These are phyloP conservation scores for Aaosphaeria pasadenensis DNA, from an alignment of 2,329 filamentous ascomycete species.

Conservation along the genomic window DNA sequence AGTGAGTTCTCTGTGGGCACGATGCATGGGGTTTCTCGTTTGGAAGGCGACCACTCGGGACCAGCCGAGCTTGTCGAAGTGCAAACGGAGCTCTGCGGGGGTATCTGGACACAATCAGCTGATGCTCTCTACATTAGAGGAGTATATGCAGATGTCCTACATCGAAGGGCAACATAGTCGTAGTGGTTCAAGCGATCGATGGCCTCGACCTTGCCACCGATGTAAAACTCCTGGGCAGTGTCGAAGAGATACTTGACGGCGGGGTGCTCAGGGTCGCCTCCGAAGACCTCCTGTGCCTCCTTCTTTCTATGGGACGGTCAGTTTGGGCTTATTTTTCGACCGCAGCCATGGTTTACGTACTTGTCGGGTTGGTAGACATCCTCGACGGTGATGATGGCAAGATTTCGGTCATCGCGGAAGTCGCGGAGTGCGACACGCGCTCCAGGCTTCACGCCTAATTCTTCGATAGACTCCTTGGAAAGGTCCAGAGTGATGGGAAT, in stretches of 20 bases:
- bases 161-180: slow-evolving; percentile 95
- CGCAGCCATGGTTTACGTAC: slow-evolving; percentile 52
- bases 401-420: slow-evolving; percentile 91
- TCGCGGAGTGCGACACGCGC: slow-evolving; percentile 85
- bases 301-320: slow-evolving; percentile 58
- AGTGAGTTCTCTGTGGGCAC: slow-evolving; percentile 95
- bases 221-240: slow-evolving; percentile 80
- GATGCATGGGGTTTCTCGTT: slow-evolving; percentile 98
- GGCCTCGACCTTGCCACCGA: slow-evolving; percentile 94
- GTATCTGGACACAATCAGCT: slow-evolving; percentile 58
- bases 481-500: slow-evolving; percentile 97
- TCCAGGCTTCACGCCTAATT: slow-evolving; percentile 73
- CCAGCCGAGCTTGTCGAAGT: slow-evolving; percentile 99
- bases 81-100: slow-evolving; percentile 86
- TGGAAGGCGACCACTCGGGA: slow-evolving; percentile 97
- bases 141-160: slow-evolving; percentile 49
- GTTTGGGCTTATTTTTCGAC: slow-evolving; percentile 10
- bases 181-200: slow-evolving; percentile 96
- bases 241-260: slow-evolving; percentile 87
- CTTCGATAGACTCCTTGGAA: slow-evolving; percentile 69
- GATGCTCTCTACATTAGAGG: not conserved
- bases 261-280: slow-evolving; percentile 86
- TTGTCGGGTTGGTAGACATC: slow-evolving; percentile 96
- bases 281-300: slow-evolving; percentile 93
- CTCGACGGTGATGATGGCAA: slow-evolving; percentile 92